These are phyloP conservation scores for Aspergillus niger DNA, from an alignment of 2,329 filamentous ascomycete species.

Conservation along the genomic window DNA sequence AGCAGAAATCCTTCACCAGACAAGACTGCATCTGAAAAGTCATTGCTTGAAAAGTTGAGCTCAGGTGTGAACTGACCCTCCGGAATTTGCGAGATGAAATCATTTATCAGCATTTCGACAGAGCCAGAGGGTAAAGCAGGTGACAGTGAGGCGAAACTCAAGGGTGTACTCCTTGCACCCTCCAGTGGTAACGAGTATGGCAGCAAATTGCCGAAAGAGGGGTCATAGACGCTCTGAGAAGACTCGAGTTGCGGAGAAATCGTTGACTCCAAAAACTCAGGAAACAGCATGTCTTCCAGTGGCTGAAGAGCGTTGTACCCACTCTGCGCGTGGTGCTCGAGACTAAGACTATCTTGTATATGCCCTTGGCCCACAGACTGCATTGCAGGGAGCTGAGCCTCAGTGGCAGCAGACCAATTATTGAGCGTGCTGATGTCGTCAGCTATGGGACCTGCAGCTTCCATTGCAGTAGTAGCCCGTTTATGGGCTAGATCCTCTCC, in stretches of 20 bases:
- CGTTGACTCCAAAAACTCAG: not conserved
- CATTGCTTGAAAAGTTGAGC: not conserved
- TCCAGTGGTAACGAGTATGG: not conserved
- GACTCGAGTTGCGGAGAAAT: not conserved
- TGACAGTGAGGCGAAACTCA: not conserved
- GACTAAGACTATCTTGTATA: not conserved
- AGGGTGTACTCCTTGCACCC: not conserved
- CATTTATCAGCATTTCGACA: constrained; percentile 10
- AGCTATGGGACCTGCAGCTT: not conserved
- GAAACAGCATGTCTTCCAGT: not conserved
- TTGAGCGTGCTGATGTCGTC: not conserved
- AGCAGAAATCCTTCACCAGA: not conserved
- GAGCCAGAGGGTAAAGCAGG: constrained; percentile 9
- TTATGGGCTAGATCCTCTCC: not conserved
- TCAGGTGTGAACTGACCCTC: not conserved
- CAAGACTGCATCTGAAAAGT: constrained; percentile 1
- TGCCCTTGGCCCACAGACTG: not conserved
- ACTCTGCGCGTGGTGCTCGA: not conserved
- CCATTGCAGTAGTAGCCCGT: not conserved
- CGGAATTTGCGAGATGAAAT: constrained; percentile 15
- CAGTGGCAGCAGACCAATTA: not conserved
- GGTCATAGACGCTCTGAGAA: constrained; percentile 3
- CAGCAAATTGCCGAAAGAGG: not conserved
- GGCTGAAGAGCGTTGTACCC: not conserved
- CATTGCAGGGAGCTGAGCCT: not conserved